Percentiles rank a stretch among this genome's conserved stretches.
Conservation (phyloP, 2,329 filamentous ascomycete genomes). For the Phyllosticta citriasiana region DNA sequence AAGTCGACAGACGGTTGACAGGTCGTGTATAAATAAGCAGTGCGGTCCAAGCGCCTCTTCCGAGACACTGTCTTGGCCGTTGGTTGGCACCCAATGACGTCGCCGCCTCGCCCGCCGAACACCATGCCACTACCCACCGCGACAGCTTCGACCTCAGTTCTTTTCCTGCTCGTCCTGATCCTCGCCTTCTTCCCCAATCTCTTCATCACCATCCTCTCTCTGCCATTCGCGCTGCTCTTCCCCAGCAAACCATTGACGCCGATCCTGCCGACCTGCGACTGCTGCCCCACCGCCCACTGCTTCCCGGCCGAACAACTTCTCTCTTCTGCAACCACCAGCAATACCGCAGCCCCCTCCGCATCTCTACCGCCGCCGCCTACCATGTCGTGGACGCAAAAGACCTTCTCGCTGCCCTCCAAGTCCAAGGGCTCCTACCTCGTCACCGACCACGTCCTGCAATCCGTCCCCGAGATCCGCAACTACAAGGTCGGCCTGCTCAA, state of each 20-base stretch:
- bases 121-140: conserved; percentile 16
- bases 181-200: conserved; percentile 40
- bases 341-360: conserved; percentile 21
- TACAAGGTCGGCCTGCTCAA: conserved; percentile 70
- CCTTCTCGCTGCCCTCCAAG: conserved; percentile 65
- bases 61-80: neutral
- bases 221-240: conserved; percentile 28
- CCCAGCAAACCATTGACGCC: conserved; percentile 14
- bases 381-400: conserved; percentile 76
- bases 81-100: conserved; percentile 6
- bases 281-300: conserved; percentile 22
- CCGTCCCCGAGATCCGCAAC: conserved; percentile 66
- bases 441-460: conserved; percentile 60
- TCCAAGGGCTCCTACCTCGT: conserved; percentile 82
- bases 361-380: conserved; percentile 16
- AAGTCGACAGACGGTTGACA: neutral
- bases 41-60: neutral
- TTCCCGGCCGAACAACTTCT: conserved; percentile 15
- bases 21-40: neutral
- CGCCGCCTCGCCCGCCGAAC: neutral
- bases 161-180: conserved; percentile 40
- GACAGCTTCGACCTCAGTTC: conserved; percentile 29
- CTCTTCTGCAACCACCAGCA: conserved; percentile 1
- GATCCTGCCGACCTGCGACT: conserved; percentile 21
- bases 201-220: conserved; percentile 31